A percentile compares a stretch with the other conserved stretches of the same genome.
These are phyloP conservation scores for Adansonia digitata DNA, from an alignment of 345 rosid species.

Conservation along the genomic window DNA sequence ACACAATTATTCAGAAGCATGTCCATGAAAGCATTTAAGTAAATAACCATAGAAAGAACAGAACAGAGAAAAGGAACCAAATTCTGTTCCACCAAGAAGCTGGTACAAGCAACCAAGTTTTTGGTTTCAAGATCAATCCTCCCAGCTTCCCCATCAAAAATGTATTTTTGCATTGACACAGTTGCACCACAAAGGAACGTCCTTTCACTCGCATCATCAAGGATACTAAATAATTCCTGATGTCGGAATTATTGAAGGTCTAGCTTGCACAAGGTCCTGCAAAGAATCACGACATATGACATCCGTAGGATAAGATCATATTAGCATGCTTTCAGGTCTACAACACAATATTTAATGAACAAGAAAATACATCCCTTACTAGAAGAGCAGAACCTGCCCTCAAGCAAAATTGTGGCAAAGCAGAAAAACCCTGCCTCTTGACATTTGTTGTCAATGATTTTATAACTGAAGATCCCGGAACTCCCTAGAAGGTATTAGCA, in stretches of 20 bases:
- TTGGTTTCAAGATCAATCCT: slow-evolving; percentile 78
- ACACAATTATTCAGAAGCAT: not conserved
- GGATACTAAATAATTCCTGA: slow-evolving; percentile 71
- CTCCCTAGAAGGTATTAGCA: slow-evolving; percentile 42
- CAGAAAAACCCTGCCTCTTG: slow-evolving; percentile 59
- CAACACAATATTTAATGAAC: slow-evolving; percentile 7
- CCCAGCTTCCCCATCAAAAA: slow-evolving; percentile 83
- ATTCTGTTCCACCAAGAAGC: slow-evolving; percentile 86
- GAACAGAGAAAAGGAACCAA: slow-evolving; percentile 44
- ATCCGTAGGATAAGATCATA: not conserved
- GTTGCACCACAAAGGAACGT: slow-evolving; percentile 73
- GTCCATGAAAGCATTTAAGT: slow-evolving; percentile 9
- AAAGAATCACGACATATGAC: slow-evolving; percentile 17
- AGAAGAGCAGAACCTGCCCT: slow-evolving; percentile 80
- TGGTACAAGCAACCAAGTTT: slow-evolving; percentile 73
- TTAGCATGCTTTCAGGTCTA: not conserved
- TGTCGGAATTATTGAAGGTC: slow-evolving; percentile 63
- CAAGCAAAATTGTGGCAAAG: slow-evolving; percentile 63
- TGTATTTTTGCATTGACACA: slow-evolving; percentile 70
- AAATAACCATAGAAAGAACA: not conserved
- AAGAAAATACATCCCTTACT: slow-evolving; percentile 42
- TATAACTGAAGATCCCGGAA: slow-evolving; percentile 59
- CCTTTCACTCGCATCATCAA: slow-evolving; percentile 95
- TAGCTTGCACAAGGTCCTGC: slow-evolving; percentile 79
- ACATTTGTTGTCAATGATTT: slow-evolving; percentile 54